Evolutionary conservation across 768 basidiomycete genomes (phyloP).

Genomic region (Suillus hirtellus): DNA sequence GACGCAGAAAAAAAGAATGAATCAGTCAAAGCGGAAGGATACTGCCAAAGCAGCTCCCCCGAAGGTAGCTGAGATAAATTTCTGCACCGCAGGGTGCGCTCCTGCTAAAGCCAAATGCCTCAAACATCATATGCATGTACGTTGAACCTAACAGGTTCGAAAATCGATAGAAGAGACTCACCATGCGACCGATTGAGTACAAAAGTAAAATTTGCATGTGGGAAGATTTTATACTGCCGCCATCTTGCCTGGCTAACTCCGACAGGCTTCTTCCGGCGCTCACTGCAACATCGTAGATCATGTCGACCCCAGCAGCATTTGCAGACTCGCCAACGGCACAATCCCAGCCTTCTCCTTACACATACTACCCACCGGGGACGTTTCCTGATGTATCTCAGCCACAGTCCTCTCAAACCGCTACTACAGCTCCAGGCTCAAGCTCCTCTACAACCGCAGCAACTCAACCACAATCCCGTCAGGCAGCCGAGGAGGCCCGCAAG

Average conservation of each 20-base stretch:
- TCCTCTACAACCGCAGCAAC: slow-evolving; percentile 15
- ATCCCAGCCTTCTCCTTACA: slow-evolving; percentile 23
- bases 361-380: slow-evolving; percentile 18
- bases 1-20: slow-evolving; percentile 7
- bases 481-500: slow-evolving; percentile 79
- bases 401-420: slow-evolving; percentile 19
- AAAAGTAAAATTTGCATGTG: slow-evolving; percentile 7
- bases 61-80: slow-evolving; percentile 91
- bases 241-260: slow-evolving; percentile 27
- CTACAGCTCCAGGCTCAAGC: slow-evolving; percentile 21
- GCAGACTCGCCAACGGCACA: slow-evolving; percentile 36
- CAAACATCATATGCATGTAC: slow-evolving; percentile 65
- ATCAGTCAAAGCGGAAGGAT: slow-evolving; percentile 49
- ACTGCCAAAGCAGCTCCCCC: slow-evolving; percentile 49
- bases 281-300: slow-evolving; percentile 29
- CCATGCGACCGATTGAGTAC: slow-evolving; percentile 15
- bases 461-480: slow-evolving; percentile 59
- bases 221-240: slow-evolving; percentile 24
- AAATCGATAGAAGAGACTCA: slow-evolving; percentile 22
- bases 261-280: slow-evolving; percentile 19
- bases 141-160: slow-evolving; percentile 5
- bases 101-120: slow-evolving; percentile 94
- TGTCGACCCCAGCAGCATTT: slow-evolving; percentile 30
- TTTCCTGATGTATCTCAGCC: slow-evolving; percentile 25
- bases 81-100: slow-evolving; percentile 70